phyloP scores from a whole-genome alignment of 1,284 basidiomycete species.

The Ustilago curta region DNA sequence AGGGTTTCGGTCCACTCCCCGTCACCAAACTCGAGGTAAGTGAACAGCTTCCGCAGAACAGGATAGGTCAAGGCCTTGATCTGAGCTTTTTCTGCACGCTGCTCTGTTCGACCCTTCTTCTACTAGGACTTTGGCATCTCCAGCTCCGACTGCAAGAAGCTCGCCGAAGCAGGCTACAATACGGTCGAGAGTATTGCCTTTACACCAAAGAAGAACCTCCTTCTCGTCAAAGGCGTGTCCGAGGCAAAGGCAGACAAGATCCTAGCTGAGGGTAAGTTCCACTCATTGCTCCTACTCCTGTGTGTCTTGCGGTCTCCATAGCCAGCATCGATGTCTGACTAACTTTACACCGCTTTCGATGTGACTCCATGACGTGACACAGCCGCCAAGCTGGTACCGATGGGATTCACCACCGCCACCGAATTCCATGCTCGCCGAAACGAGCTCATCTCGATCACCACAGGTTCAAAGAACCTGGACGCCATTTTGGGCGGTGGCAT shows the following conservation, averaged over 20 bases:
- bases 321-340: background rate
- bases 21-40: conserved; percentile 63
- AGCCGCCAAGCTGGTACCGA: conserved; percentile 96
- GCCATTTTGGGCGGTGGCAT: conserved; percentile 96
- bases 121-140: conserved; percentile 85
- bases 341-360: background rate
- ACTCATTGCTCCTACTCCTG: conserved; percentile 3
- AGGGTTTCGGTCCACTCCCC: conserved; percentile 57
- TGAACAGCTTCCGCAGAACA: background rate
- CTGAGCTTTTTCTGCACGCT: background rate
- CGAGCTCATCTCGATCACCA: conserved; percentile 97
- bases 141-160: conserved; percentile 92
- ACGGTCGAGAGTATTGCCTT: conserved; percentile 97
- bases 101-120: background rate
- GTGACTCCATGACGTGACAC: background rate
- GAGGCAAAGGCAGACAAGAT: conserved; percentile 99
- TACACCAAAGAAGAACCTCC: conserved; percentile 92
- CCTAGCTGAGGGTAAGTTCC: conserved; percentile 80
- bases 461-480: conserved; percentile 95
- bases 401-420: conserved; percentile 98
- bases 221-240: conserved; percentile 95
- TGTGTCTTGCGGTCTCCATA: background rate
- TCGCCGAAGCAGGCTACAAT: conserved; percentile 89
- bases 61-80: background rate
- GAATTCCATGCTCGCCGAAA: conserved; percentile 91